These are phyloP conservation scores for Candida pseudoglaebosa DNA, from an alignment of 805 yeast species.

Conservation along the genomic window DNA sequence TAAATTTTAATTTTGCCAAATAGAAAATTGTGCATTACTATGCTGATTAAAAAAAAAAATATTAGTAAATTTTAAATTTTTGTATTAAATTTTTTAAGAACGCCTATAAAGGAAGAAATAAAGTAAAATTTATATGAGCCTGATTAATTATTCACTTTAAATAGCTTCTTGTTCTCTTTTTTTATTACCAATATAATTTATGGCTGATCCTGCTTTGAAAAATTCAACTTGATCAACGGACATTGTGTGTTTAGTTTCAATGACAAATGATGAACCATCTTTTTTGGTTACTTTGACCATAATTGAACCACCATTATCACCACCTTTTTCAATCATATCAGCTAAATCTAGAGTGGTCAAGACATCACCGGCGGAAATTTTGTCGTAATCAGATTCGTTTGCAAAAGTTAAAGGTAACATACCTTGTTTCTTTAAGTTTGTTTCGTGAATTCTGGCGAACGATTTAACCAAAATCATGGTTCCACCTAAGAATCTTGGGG, in stretches of 20 bases:
- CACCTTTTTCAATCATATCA: constrained; percentile 75
- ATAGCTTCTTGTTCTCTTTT: constrained; percentile 10
- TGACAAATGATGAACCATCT: constrained; percentile 64
- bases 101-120: not conserved
- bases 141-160: not conserved
- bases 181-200: constrained; percentile 76
- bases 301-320: constrained; percentile 83
- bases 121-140: not conserved
- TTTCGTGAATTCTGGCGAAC: constrained; percentile 97
- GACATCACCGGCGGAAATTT: constrained; percentile 69
- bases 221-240: constrained; percentile 93
- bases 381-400: constrained; percentile 84
- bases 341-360: constrained; percentile 69
- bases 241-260: constrained; percentile 91
- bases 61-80: not conserved
- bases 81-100: not conserved
- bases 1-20: not conserved
- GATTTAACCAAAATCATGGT: constrained; percentile 84
- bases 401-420: constrained; percentile 93
- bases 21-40: not conserved
- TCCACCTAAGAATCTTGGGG: constrained; percentile 94
- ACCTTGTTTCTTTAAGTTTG: constrained; percentile 97
- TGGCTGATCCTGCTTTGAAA: constrained; percentile 97
- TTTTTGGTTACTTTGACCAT: constrained; percentile 69
- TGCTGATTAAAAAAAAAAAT: not conserved